Base-by-base conservation (phyloP, 768 basidiomycete genomes). In the Candolleomyces eurysporus region DNA sequence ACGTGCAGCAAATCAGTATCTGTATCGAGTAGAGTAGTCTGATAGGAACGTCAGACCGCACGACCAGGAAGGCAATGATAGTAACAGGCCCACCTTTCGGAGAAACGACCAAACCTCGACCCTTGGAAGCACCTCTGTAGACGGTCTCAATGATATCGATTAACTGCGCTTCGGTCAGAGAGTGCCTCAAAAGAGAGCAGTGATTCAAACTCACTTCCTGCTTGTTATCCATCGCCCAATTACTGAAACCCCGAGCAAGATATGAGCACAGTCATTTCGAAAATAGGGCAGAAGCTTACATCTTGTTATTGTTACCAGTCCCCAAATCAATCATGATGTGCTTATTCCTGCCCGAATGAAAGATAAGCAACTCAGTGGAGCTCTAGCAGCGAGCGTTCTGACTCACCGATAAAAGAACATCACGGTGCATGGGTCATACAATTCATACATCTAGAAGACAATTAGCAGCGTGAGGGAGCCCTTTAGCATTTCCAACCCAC, bases 321-420 rank as follows among this genome's bases (percentile, higher is more conserved):
- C 95, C 96, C 65, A 98, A 78, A 85, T 98, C 97, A 70, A 99
- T 98, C 96, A 98, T 98, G 77, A 98, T 98, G 72, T 98, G 97
- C 72, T 98, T 97, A 75, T 96, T 96, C 48, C 96, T 96, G 67
- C 0, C 36, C 45, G 19, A 46, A 46, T 21, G 19, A 7, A 46
- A 46, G 36, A 36, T 36, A 11, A 36, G 36, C 11, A 36, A 7
- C 6, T 17, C 45, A 46, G 45, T 7, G 45, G 14, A 46, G 13
- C 45, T 46, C 14, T 17, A 7, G 8, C 1, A 1, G 17, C 6
- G 16, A 46, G 6, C 6, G 10, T 7, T 46, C 19, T 46, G 17
- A 17, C 89, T 48, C 66, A 96, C 94, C 94, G 88, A 76, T 96
- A 97, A 79, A 97, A 96, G 82, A 97, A 96, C 94, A 96, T 97